These are phyloP conservation scores for Tylopilus balloui DNA, from an alignment of 768 basidiomycete genomes.

Conservation along the genomic window DNA sequence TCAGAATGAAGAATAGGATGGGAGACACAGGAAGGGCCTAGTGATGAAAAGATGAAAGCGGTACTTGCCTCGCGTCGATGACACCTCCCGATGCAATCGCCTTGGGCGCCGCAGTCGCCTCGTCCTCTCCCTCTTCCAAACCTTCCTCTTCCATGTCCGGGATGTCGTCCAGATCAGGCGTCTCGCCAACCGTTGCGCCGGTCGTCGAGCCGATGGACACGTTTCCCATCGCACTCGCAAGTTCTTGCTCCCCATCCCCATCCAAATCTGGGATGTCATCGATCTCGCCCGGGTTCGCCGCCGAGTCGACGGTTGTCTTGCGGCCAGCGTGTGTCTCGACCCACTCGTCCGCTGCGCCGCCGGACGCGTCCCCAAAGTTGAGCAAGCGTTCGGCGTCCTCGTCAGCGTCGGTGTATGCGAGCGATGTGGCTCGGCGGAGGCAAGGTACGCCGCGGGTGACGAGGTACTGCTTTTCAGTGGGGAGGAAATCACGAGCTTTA, in stretches of 20 bases:
- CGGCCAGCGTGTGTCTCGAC: slow-evolving; percentile 95
- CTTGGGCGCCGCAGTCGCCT: slow-evolving; percentile 70
- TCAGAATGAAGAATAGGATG: background rate
- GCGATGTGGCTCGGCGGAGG: slow-evolving; percentile 84
- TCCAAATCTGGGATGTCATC: slow-evolving; percentile 88
- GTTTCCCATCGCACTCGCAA: slow-evolving; percentile 42
- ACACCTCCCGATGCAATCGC: slow-evolving; percentile 30
- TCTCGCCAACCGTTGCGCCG: slow-evolving; percentile 43
- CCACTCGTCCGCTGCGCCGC: slow-evolving; percentile 80
- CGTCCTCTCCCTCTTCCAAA: slow-evolving; percentile 82
- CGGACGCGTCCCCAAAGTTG: slow-evolving; percentile 66
- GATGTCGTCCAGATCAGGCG: slow-evolving; percentile 95
- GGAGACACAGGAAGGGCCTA: background rate
- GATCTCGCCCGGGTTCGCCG: slow-evolving; percentile 59
- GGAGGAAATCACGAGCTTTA: slow-evolving; percentile 89
- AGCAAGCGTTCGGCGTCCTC: slow-evolving; percentile 94
- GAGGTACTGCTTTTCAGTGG: slow-evolving; percentile 92
- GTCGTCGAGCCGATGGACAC: slow-evolving; percentile 41
- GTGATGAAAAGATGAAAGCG: background rate
- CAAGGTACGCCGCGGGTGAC: slow-evolving; percentile 96
- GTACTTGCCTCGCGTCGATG: slow-evolving; percentile 48
- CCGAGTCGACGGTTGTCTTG: slow-evolving; percentile 46
- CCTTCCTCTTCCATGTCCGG: slow-evolving; percentile 99
- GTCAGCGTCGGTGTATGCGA: slow-evolving; percentile 92
- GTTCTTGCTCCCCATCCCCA: slow-evolving; percentile 55